phyloP scores from a whole-genome alignment of 2,329 filamentous ascomycete genomes.

The Colletotrichum lindemuthianum region DNA sequence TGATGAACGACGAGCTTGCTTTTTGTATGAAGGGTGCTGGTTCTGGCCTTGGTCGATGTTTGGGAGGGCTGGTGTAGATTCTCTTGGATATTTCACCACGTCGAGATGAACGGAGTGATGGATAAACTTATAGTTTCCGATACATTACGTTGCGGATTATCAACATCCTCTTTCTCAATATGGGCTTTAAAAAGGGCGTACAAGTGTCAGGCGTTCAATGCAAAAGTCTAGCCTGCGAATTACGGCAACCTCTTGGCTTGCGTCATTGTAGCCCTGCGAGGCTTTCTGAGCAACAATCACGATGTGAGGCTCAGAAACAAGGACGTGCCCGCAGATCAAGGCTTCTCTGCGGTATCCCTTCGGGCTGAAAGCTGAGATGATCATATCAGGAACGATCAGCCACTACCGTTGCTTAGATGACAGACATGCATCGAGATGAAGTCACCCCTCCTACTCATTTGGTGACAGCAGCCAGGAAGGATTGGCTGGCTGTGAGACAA shows the following conservation, averaged over 20 bases:
- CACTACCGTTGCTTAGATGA: not conserved
- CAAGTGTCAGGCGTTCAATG: too few species aligned
- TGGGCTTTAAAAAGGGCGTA: too few species aligned
- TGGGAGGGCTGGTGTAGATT: not conserved
- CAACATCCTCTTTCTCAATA: too few species aligned
- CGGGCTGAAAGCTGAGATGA: too few species aligned
- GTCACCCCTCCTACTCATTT: not conserved
- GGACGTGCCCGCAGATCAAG: too few species aligned
- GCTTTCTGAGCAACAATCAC: not conserved
- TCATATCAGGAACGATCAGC: not conserved
- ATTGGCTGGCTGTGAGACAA: not conserved
- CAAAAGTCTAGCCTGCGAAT: not conserved
- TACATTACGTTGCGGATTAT: too few species aligned
- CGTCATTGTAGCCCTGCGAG: conserved; percentile 12
- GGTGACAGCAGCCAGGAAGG: not conserved
- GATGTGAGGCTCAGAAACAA: too few species aligned
- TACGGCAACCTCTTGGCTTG: not conserved
- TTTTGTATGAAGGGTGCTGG: not conserved
- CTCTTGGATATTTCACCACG: too few species aligned
- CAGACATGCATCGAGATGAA: not conserved
- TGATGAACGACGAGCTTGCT: not conserved
- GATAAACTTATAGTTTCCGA: not conserved
- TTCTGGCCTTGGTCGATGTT: accelerated
- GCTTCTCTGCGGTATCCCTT: too few species aligned
- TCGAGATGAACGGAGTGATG: too few species aligned